Evolutionary conservation across 768 basidiomycete species (phyloP), one percentile per base, ranked within the genome.

Genomic region (Aureoboletus auriporus): DNA sequence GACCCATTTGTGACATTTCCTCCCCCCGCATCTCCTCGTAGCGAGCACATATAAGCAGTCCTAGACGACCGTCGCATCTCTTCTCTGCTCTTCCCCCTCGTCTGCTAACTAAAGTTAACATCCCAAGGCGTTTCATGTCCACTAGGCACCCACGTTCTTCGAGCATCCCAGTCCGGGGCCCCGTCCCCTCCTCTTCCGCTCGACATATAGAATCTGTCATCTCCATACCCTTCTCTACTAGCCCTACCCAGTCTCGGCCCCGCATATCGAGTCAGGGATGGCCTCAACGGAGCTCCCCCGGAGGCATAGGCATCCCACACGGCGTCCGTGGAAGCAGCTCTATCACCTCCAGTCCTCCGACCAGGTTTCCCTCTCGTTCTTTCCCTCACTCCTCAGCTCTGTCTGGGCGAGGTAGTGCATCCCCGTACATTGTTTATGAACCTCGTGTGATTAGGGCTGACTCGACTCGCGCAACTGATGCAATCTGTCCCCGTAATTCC

Each of bases 391-490:
- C 63, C n/a, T 68, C 60, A 9, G 57, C 47, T 28, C 50, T 65
- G 47, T 64, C 66, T 34, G 62, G 62, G n/a, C 64, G 70, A 46
- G 54, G 65, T 44, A 61, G 62, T 38, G 17, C 57, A 39, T 36
- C 64, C 64, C 46, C 72, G 56, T 47, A 58, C 64, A 46, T 62
- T 60, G 44, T 63, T 64, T 50, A 83, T 55, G 83, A 86, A 56
- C 88, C 88, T 37, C 80, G 88, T 41, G 74, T 90, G 48, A 75
- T 90, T 39, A 83, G 86, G 44, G 79, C 74, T 14, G 73, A 75
- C 45, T 66, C 73, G 35, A 58, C 73, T 46, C 73, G 71, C 33
- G 64, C 52, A 45, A 57, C 62, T n/a, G 80, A 81, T 46, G 46
- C 65, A 17, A 62, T 71, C 26, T 79, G 78, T 57, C 63, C 73